Evolutionary conservation across 768 basidiomycete species (phyloP), one percentile per base, ranked within the genome.

Genomic region (Phaeotremella skinneri): DNA sequence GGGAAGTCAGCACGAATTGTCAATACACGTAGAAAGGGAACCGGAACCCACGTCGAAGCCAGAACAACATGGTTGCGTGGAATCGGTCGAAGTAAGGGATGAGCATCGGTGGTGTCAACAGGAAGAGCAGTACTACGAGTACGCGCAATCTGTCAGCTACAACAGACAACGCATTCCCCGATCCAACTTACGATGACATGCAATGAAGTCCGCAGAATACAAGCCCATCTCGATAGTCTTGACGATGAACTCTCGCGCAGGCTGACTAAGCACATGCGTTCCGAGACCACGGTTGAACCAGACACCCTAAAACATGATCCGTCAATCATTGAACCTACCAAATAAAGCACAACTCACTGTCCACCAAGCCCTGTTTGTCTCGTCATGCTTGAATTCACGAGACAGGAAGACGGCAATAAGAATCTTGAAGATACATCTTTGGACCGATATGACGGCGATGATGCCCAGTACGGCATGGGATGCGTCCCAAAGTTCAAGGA

Each of bases 281-380:
- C 94, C 93, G 25, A 99, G 83, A 3, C 91, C 91, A 51, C 92
- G 87, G 42, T 93, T 93, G 76, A 92, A 94, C 96, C 96, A 97
- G 2, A 78, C 76, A 70, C 76, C 73, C 58, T 69, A 41, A 29
- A 21, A 47, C 37, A 11, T 25, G 17, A n/a, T 52, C 25, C 43
- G 42, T 23, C 31, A 6, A 9, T 2, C 51, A 61, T 25, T 9
- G 37, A 39, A 9, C n/a, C 9, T 21, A 0, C 25, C 25, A 5
- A 11, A 39, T 51, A 9, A 51, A 37, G 86, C 82, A 13, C 34
- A 4, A 53, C 57, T 59, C 48, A 92, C 93, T 30, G 93, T 94
- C 96, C 96, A 99, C 94, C 94, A 99, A 5, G 93, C 93, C 26
- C 91, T 83, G 79, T 98, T 98, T 32, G 91, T 93, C 79, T 98